Evolutionary conservation across 192 early-diverging fungal genomes (phyloP), one percentile per base, ranked within the genome.

Genomic region (Radiomyces spectabilis): DNA sequence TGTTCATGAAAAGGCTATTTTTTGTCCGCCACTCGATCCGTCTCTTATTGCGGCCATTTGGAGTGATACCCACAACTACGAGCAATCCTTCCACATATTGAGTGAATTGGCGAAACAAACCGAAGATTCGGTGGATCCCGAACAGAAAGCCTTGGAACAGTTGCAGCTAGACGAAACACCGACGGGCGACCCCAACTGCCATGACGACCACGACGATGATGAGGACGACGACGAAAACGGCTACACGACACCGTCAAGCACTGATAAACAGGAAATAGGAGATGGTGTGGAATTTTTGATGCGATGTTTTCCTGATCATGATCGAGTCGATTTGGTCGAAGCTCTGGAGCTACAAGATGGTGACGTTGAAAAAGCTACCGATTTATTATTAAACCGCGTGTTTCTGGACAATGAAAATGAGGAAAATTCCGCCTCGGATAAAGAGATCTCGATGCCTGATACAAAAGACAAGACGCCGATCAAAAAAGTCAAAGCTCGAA

Each of bases 21-120:
- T 66, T 37, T 66, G 57, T 44, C 57, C 64, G 2, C 52, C 64
- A 22, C 27, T 66, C 1, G 64, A 66, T 8, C 5, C 57, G 10
- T 51, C 52, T 12, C 47, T 66, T 30, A 29, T 66, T 46, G 52
- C 41, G 19, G 43, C 50, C 27, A 60, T 66, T 6, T 66, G 64
- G 64, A 42, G 24, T 15, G 64, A 59, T n/a, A 45, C 52, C 13
- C 16, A 59, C 13, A 43, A 50, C 21, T 66, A 66, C 34, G 43
- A 40, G 13, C 10, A 15, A 4, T 31, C 41, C 12, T 55, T 51
- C 33, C 32, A 49, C 12, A 43, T 50, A 0, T 30, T 66, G 5
- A 21, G 37, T n/a, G 35, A 53, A 24, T 26, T 66, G 10, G 51
- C 57, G 9, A 48, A 53, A 35, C 52, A 66, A 10, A 45, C 64